Percentiles rank a stretch among this genome's conserved stretches.
Conservation (phyloP, 1,284 basidiomycete genomes). For the Golubevia sp. region DNA sequence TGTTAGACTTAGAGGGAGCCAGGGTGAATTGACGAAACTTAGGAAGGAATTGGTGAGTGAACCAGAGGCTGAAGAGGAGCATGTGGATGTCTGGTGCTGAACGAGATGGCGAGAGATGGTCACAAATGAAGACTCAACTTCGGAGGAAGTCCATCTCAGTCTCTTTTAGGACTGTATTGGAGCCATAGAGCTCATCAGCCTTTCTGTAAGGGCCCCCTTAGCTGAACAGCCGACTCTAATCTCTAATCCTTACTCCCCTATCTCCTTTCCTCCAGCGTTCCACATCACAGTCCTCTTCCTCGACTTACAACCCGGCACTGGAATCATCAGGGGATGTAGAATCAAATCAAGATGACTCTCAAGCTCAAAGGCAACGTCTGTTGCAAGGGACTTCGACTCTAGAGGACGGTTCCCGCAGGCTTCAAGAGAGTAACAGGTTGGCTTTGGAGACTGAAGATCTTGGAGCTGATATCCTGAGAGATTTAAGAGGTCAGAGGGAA, state of each 20-base stretch:
- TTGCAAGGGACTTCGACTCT: slow-evolving; percentile 62
- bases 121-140: too few relatives aligned
- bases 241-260: too few relatives aligned
- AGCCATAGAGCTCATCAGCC: too few relatives aligned
- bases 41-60: slow-evolving; percentile 20
- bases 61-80: too few relatives aligned
- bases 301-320: background rate
- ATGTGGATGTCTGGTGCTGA: too few relatives aligned
- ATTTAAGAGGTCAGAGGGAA: slow-evolving; percentile 84
- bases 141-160: too few relatives aligned
- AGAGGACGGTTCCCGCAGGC: slow-evolving; percentile 67
- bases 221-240: too few relatives aligned
- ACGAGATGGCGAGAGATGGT: too few relatives aligned
- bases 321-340: slow-evolving; percentile 22
- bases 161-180: too few relatives aligned
- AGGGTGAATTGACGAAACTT: slow-evolving; percentile 37
- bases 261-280: background rate
- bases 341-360: slow-evolving; percentile 19
- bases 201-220: too few relatives aligned
- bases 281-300: background rate
- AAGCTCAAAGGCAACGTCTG: slow-evolving; percentile 63
- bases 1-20: slow-evolving; percentile 36
- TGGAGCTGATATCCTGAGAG: slow-evolving; percentile 87
- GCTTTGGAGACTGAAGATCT: slow-evolving; percentile 96
- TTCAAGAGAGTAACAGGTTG: slow-evolving; percentile 88